Evolutionary conservation across 2,329 filamentous ascomycete species (phyloP).

Genomic region (Ophiostoma angusticollis): DNA sequence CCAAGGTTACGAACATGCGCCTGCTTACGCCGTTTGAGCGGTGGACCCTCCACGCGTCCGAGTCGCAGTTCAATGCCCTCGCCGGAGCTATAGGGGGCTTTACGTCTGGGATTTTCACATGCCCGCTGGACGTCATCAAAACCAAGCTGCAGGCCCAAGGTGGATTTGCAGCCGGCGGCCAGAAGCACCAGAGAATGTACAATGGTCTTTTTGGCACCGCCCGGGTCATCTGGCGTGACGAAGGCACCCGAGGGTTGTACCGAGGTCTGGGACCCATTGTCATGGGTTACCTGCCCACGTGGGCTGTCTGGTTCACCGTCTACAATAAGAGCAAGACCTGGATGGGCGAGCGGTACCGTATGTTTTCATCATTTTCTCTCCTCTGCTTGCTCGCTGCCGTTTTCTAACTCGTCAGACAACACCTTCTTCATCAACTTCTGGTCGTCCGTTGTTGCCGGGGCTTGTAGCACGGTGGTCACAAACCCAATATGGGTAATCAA

Average conservation of each 20-base stretch:
- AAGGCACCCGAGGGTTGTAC: slow-evolving; percentile 84
- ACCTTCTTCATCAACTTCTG: slow-evolving; percentile 69
- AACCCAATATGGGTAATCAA: slow-evolving; percentile 99
- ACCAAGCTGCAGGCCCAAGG: slow-evolving; percentile 95
- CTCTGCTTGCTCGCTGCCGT: background rate
- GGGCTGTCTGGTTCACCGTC: slow-evolving; percentile 95
- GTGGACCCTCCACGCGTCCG: slow-evolving; percentile 44
- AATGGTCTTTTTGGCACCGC: slow-evolving; percentile 80
- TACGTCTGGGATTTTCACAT: slow-evolving; percentile 87
- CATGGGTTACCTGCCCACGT: slow-evolving; percentile 89
- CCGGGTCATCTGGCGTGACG: slow-evolving; percentile 71
- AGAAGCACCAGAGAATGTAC: slow-evolving; percentile 51
- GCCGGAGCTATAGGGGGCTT: slow-evolving; percentile 83
- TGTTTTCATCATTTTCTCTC: background rate
- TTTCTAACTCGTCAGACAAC: slow-evolving; percentile 41
- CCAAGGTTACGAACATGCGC: slow-evolving; percentile 17
- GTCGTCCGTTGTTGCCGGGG: slow-evolving; percentile 82
- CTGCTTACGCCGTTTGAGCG: slow-evolving; percentile 35
- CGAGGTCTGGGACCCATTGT: slow-evolving; percentile 89
- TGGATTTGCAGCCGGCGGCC: slow-evolving; percentile 42
- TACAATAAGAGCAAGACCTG: slow-evolving; percentile 26
- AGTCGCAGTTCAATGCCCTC: slow-evolving; percentile 64
- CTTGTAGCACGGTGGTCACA: slow-evolving; percentile 83
- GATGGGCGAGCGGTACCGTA: slow-evolving; percentile 6
- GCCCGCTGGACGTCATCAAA: slow-evolving; percentile 97